These are phyloP conservation scores for Flaveria ramosissima DNA, from an alignment of 129 eudicot genomes.

Conservation along the genomic window DNA sequence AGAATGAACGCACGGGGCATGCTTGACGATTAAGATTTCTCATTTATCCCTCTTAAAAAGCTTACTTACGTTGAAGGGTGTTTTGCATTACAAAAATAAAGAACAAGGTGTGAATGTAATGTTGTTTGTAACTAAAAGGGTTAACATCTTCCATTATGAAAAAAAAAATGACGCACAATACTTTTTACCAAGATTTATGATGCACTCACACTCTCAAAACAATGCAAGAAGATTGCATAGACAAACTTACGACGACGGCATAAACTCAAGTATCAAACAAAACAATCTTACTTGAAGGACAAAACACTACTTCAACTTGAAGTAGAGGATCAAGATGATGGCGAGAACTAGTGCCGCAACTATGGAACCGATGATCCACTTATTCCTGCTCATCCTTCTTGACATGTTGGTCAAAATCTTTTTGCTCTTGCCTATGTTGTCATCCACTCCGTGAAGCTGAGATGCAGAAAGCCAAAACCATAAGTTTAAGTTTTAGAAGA, in stretches of 20 bases:
- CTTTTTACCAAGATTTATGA: constrained; percentile 20
- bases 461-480: constrained; percentile 3
- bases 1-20: constrained; percentile 42
- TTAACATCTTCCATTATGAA: constrained; percentile 25
- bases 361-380: constrained; percentile 55
- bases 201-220: constrained; percentile 24
- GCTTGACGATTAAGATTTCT: background rate
- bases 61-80: background rate
- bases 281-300: background rate
- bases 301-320: constrained; percentile 47
- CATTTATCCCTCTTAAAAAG: too few species aligned
- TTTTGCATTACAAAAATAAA: background rate
- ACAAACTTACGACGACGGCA: background rate
- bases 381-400: constrained; percentile 64
- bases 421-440: constrained; percentile 60
- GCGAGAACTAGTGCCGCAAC: constrained; percentile 50
- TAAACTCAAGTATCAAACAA: constrained; percentile 9
- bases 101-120: background rate
- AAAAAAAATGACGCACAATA: background rate
- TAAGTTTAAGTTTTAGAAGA: background rate
- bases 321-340: constrained; percentile 58
- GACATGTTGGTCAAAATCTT: constrained; percentile 61
- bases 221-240: constrained; percentile 8
- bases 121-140: background rate
- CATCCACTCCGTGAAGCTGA: constrained; percentile 79